Evolutionary conservation across 495 filamentous ascomycete genomes (phyloP).

Genomic region (Tirmania nivea): DNA sequence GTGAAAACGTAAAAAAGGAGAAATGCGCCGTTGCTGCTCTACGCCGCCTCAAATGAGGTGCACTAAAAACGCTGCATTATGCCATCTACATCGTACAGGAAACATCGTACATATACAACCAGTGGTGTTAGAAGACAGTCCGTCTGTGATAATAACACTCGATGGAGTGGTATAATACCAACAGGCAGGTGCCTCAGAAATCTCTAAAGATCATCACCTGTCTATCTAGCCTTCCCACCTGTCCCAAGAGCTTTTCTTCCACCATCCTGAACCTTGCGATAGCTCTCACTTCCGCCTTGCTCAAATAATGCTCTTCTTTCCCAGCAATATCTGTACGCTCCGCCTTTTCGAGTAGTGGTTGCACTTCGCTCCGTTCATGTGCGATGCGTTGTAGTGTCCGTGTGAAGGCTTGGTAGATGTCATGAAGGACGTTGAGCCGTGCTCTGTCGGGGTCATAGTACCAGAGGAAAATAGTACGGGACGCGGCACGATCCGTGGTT

Average conservation of each 20-base stretch:
- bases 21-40: no score
- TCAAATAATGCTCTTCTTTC: constrained; percentile 54
- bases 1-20: no score
- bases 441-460: constrained; percentile 61
- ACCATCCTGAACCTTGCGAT: constrained; percentile 44
- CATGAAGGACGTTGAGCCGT: constrained; percentile 41
- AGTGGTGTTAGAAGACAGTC: no score
- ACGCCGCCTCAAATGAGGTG: no score
- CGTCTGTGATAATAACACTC: no score
- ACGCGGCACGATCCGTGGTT: constrained; percentile 52
- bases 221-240: constrained; percentile 62
- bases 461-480: constrained; percentile 70
- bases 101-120: no score
- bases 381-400: constrained; percentile 54
- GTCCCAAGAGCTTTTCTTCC: constrained; percentile 54
- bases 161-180: not conserved
- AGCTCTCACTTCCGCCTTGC: constrained; percentile 39
- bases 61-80: no score
- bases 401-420: constrained; percentile 76
- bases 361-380: constrained; percentile 43
- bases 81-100: no score
- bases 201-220: constrained; percentile 65
- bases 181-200: constrained; percentile 27
- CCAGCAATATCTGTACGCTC: constrained; percentile 66
- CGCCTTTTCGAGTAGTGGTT: constrained; percentile 48